Evolutionary conservation across 495 filamentous ascomycete genomes (phyloP), one percentile per base, ranked within the genome.

Genomic region (Xylaria nigripes): DNA sequence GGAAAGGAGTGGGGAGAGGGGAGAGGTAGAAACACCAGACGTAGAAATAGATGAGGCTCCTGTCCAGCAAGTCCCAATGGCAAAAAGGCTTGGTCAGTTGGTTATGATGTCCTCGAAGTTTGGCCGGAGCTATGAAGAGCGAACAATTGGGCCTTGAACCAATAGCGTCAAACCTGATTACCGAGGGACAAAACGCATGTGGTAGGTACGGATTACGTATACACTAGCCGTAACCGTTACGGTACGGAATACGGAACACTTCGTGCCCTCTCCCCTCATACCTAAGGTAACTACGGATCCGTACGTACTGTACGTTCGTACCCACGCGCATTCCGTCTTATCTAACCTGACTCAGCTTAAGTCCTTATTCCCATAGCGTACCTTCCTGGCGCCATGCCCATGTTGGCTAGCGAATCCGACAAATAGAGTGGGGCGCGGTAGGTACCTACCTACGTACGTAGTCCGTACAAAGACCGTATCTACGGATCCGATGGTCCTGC

Each of bases 141-240:
- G 46, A 50, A 49, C 56, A 56, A 60, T 64, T 55, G 55, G 59
- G 45, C 32, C 48, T 45, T 59, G 22, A 45, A 55, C 64, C 65
- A 68, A 68, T 68, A 59, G 63, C 60, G 48, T 63, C 46, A 23
- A 54, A 50, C 56, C 60, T 68, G 62, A 68, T 68, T 68, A 65
- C 65, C 65, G 65, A 68, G 65, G 65, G 58, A 66, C 57, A 64
- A 61, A 58, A 43, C 36, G 42, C 30, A 44, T 32, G 23, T 16
- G 3, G 27, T 30, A 30, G 10, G 27, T 5, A 30, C 27, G n/a
- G n/a, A n/a, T n/a, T n/a, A n/a, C n/a, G n/a, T n/a, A n/a, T n/a
- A n/a, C n/a, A n/a, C n/a, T n/a, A n/a, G n/a, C n/a, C n/a, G n/a
- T n/a, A n/a, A n/a, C n/a, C n/a, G n/a, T n/a, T n/a, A n/a, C n/a